Evolutionary conservation across 352 stramenopile species (phyloP).

Genomic region (Phytophthora colocasiae): DNA sequence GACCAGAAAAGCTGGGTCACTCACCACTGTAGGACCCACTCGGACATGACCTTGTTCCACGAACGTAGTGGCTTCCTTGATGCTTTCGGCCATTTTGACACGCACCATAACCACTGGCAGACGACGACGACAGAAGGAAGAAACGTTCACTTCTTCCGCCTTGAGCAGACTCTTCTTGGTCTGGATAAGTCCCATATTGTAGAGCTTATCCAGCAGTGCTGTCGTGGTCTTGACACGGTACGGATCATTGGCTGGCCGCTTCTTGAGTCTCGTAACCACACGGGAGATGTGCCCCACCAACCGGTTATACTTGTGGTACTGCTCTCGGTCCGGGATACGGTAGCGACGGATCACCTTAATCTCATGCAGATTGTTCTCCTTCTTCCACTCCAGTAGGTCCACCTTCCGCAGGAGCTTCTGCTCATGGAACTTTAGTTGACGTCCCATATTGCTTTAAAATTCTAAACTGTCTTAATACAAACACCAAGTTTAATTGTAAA

Average conservation of each 20-base stretch:
- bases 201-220: slow-evolving; percentile 98
- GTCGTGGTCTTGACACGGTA: slow-evolving; percentile 98
- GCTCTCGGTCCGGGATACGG: slow-evolving; percentile 97
- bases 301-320: slow-evolving; percentile 99
- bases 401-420: slow-evolving; percentile 99
- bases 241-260: slow-evolving; percentile 93
- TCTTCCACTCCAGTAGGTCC: slow-evolving; percentile 99
- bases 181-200: slow-evolving; percentile 97
- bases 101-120: slow-evolving; percentile 99
- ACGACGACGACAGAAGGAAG: slow-evolving; percentile 94
- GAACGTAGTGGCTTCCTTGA: slow-evolving; percentile 98
- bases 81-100: slow-evolving; percentile 99
- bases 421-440: slow-evolving; percentile 96
- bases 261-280: slow-evolving; percentile 96
- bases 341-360: slow-evolving; percentile 98
- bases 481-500: slow-evolving; percentile 2
- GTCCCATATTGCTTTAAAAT: slow-evolving; percentile 63
- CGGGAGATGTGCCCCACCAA: slow-evolving; percentile 97
- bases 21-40: slow-evolving; percentile 92
- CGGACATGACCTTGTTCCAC: slow-evolving; percentile 98
- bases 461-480: slow-evolving; percentile 9
- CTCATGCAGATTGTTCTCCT: slow-evolving; percentile 98
- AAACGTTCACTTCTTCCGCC: slow-evolving; percentile 97
- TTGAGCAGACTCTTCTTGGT: slow-evolving; percentile 97
- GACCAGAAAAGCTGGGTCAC: slow-evolving; percentile 97